phyloP scores from a whole-genome alignment of 306 rosid genomes.

The Argentina anserina region DNA sequence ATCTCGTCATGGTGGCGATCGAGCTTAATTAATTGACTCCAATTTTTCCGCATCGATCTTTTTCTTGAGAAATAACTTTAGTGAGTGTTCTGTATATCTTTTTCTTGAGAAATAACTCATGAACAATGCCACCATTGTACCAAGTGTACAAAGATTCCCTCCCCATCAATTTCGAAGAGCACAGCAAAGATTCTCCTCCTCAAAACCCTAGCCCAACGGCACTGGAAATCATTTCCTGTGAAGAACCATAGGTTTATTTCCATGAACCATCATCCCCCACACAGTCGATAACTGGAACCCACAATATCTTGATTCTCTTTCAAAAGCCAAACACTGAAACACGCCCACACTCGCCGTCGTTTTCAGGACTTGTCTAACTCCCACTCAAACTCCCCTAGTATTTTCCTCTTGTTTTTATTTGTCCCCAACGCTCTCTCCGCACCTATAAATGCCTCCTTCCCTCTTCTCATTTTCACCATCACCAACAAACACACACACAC shows the following conservation, averaged over 20 bases:
- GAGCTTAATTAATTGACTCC: conserved; percentile 24
- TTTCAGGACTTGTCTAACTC: conserved; percentile 27
- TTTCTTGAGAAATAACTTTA: neutral
- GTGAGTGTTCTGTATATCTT: conserved; percentile 1
- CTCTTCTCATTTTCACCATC: conserved; percentile 24
- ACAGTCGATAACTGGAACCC: conserved; percentile 51
- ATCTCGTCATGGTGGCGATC: conserved; percentile 58
- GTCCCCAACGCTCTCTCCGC: conserved; percentile 13
- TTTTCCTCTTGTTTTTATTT: conserved; percentile 55
- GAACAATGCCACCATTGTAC: neutral
- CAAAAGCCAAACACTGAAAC: conserved; percentile 49
- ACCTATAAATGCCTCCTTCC: conserved; percentile 45
- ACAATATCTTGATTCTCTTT: conserved; percentile 77
- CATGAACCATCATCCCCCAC: conserved; percentile 27
- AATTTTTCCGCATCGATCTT: neutral
- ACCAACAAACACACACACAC: conserved; percentile 17
- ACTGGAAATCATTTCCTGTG: neutral
- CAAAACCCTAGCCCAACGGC: neutral
- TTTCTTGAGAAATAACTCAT: neutral
- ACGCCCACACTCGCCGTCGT: conserved; percentile 23
- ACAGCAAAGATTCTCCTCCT: neutral
- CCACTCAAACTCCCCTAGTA: conserved; percentile 32
- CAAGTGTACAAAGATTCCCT: neutral
- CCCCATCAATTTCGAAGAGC: neutral
- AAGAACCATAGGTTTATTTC: conserved; percentile 24